phyloP scores from a whole-genome alignment of 164 flowering plant genomes.

The Buxus sempervirens region DNA sequence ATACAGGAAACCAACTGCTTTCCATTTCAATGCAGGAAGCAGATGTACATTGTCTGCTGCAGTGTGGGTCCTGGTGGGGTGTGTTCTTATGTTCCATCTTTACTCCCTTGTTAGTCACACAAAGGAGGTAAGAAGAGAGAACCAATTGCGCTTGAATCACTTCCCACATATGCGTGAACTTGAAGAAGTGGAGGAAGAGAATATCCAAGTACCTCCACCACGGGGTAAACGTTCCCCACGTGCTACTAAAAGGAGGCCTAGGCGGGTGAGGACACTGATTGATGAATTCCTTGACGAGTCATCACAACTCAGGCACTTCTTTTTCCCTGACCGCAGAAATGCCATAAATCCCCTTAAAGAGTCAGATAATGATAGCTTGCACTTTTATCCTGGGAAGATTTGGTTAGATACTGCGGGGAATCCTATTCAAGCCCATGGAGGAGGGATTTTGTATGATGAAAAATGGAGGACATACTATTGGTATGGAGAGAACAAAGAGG shows the following conservation, averaged over 20 bases:
- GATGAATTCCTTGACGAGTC: conserved; percentile 95
- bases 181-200: conserved; percentile 77
- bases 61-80: conserved; percentile 65
- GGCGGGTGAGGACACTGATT: conserved; percentile 50
- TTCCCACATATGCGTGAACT: conserved; percentile 58
- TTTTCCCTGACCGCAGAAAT: conserved; percentile 66
- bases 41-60: conserved; percentile 52
- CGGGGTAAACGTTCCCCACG: conserved; percentile 81
- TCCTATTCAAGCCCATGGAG: conserved; percentile 99
- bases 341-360: conserved; percentile 68
- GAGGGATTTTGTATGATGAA: conserved; percentile 77
- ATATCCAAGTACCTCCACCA: conserved; percentile 70
- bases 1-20: conserved; percentile 75
- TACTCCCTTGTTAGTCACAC: conserved; percentile 40
- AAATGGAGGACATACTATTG: conserved; percentile 69
- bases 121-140: conserved; percentile 22
- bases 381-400: conserved; percentile 72
- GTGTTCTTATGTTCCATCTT: conserved; percentile 57
- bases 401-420: conserved; percentile 97
- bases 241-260: conserved; percentile 76
- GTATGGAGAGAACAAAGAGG: conserved; percentile 99
- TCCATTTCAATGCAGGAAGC: conserved; percentile 84
- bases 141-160: conserved; percentile 31
- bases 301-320: conserved; percentile 66
- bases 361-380: conserved; percentile 47